A percentile compares a stretch with the other conserved stretches of the same genome.
Evolutionary conservation across 2,329 filamentous ascomycete genomes (phyloP).

Genomic region (Thermochaetoides dissita): DNA sequence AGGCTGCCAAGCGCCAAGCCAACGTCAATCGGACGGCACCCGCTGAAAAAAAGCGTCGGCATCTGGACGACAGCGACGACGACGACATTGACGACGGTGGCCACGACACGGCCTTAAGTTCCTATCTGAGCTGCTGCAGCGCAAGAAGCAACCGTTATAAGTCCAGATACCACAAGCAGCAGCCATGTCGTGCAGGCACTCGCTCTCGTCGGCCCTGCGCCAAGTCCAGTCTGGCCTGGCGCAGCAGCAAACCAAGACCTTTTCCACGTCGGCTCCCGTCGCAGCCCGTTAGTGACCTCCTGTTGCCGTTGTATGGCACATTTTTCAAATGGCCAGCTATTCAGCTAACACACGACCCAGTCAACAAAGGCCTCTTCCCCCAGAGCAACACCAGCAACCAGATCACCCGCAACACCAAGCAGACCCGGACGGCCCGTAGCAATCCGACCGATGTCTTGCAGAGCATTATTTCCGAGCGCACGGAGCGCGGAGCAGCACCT

Average conservation of each 20-base stretch:
- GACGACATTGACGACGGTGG: too few relatives aligned
- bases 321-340: too few relatives aligned
- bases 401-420: not conserved
- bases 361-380: not conserved
- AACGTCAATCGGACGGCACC: too few relatives aligned
- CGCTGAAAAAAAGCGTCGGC: too few relatives aligned
- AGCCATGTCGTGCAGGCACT: conserved; percentile 14
- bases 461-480: not conserved
- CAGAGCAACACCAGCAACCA: not conserved
- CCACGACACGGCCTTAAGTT: too few relatives aligned
- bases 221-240: conserved; percentile 9
- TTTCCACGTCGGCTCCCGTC: conserved; percentile 8
- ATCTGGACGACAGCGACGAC: too few relatives aligned
- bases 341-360: not conserved
- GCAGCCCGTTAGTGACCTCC: conserved; percentile 3
- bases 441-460: conserved; percentile 3
- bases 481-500: conserved; percentile 1
- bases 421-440: not conserved
- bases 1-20: not conserved
- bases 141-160: not conserved
- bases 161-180: not conserved
- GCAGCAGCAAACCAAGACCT: conserved; percentile 5
- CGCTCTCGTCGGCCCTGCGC: conserved; percentile 11
- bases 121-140: not conserved
- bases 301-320: not conserved